Base-by-base conservation (phyloP, 1,139 yeast species). In the Arxiozyma slooffiae region DNA sequence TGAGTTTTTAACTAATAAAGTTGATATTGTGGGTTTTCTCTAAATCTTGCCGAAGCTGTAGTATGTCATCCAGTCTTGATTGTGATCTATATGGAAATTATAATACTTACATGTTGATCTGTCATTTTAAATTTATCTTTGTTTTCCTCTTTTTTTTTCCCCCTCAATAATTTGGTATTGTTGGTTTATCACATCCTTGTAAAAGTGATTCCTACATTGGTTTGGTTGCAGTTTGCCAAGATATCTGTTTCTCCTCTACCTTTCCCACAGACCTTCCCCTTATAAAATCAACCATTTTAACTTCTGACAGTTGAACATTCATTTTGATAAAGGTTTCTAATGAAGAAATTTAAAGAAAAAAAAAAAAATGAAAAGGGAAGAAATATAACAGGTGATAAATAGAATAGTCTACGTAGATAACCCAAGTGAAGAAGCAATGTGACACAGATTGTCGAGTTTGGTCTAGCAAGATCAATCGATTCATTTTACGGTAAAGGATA, bases 1-100 rank as follows among this genome's bases (percentile, higher is more conserved):
- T 51, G 30, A 68, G 54, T 41, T 57, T 54, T 48, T 64, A 59
- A 20, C 57, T 54, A 8, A 60, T 47, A 34, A 67, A 65, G 1
- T 66, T 58, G 37, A 68, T 59, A 4, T 49, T 46, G 21, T 55
- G 48, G 4, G 57, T 48, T 47, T 61, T 52, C 36, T 55, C 48
- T 53, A 64, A 64, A 45, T 67, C 64, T 2, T 59, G 55, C 53
- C 53, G 52, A 18, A 51, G 41, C 7, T 52, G 53, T 16, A 51
- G 24, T 2, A 48, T 20, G 24, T 52, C 57, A 38, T 52, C 55
- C 37, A 52, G 20, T 42, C 52, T 55, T 44, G 49, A 48, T 38
- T 54, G 57, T 23, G 39, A 26, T 41, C 48, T 46, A 34, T 54
- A 51, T 17, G 57, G 55, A 16, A n/a, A 54, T 46, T 4, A 52